A percentile compares a stretch with the other conserved stretches of the same genome.
Evolutionary conservation across 2,329 filamentous ascomycete species (phyloP).

Genomic region (Esteya vermicola): DNA sequence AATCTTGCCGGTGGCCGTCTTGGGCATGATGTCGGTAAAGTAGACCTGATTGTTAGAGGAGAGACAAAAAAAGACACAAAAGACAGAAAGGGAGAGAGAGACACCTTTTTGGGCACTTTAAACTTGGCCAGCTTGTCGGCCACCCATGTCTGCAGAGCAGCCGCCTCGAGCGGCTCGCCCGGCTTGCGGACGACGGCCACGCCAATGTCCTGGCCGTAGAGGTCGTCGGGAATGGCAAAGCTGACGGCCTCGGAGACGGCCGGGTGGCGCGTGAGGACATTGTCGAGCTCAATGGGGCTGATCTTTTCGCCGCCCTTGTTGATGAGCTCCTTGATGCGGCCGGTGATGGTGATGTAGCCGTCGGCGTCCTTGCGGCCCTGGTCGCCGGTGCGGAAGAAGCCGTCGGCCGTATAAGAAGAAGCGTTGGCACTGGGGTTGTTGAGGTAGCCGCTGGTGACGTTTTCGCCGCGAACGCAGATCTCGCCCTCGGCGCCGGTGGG

Average conservation of each 20-base stretch:
- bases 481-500: slow-evolving; percentile 59
- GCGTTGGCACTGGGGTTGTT: slow-evolving; percentile 70
- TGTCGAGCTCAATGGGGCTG: slow-evolving; percentile 76
- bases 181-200: slow-evolving; percentile 63
- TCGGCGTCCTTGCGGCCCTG: slow-evolving; percentile 70
- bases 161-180: slow-evolving; percentile 38
- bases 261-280: slow-evolving; percentile 60
- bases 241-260: slow-evolving; percentile 65
- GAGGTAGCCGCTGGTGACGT: slow-evolving; percentile 73
- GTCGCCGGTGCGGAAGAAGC: slow-evolving; percentile 80
- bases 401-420: slow-evolving; percentile 56
- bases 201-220: slow-evolving; percentile 72
- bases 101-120: slow-evolving; percentile 70
- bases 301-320: slow-evolving; percentile 88
- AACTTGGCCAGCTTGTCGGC: slow-evolving; percentile 62
- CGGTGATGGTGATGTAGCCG: slow-evolving; percentile 74
- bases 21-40: slow-evolving; percentile 74
- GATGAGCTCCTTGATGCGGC: slow-evolving; percentile 87
- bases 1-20: slow-evolving; percentile 85
- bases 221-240: slow-evolving; percentile 69
- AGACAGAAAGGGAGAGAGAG: slow-evolving; percentile 10
- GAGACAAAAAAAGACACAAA: background rate
- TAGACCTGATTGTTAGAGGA: slow-evolving; percentile 42
- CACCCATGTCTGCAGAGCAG: slow-evolving; percentile 56
- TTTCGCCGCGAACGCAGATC: slow-evolving; percentile 70